phyloP scores from a whole-genome alignment of 768 basidiomycete species.

The Daedalea quercina region DNA sequence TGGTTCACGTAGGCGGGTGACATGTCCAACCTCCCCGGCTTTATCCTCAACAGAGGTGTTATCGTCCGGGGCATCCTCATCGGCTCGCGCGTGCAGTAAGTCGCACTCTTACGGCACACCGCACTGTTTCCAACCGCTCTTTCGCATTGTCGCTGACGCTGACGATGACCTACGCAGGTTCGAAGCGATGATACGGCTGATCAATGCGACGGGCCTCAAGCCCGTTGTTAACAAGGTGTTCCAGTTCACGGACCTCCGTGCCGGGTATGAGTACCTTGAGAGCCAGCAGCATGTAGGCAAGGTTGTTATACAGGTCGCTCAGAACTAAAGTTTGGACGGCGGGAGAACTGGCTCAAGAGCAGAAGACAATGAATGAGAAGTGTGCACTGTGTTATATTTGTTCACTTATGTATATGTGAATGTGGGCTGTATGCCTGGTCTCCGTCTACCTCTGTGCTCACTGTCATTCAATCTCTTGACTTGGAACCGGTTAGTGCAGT shows the following conservation, averaged over 20 bases:
- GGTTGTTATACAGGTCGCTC: conserved; percentile 46
- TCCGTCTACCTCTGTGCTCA: too few species aligned
- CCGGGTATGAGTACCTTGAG: conserved; percentile 47
- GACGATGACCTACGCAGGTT: too few species aligned
- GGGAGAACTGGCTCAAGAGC: too few species aligned
- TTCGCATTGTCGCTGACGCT: too few species aligned
- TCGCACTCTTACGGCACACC: neutral
- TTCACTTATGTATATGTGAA: too few species aligned
- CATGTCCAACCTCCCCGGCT: conserved; percentile 11
- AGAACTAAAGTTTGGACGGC: too few species aligned
- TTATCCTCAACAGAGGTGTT: conserved; percentile 19
- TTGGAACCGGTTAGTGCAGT: too few species aligned
- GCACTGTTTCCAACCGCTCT: neutral
- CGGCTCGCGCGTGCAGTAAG: conserved; percentile 54
- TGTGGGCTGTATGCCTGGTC: too few species aligned
- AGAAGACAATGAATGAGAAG: too few species aligned
- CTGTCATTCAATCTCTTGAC: too few species aligned
- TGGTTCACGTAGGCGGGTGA: conserved; percentile 23
- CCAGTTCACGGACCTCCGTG: conserved; percentile 42
- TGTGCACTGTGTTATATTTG: too few species aligned
- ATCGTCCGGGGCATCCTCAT: conserved; percentile 46
- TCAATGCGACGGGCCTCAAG: conserved; percentile 36
- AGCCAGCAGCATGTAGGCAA: conserved; percentile 57
- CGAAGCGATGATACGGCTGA: conserved; percentile 43
- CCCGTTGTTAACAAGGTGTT: conserved; percentile 56